Conservation (phyloP, 73 alveolate species). For the Blepharisma japonicum region DNA sequence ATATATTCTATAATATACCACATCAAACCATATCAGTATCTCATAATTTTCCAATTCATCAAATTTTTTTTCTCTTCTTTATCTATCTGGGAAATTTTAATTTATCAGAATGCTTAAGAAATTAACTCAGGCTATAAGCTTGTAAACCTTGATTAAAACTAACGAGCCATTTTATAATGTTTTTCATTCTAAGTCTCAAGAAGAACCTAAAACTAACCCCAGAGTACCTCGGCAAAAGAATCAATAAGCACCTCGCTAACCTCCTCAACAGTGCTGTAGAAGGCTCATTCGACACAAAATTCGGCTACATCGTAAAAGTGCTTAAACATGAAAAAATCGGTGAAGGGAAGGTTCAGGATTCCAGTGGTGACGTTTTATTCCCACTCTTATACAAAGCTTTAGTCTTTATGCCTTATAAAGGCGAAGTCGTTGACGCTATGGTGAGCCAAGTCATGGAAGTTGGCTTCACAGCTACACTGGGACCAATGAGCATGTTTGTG, state of each 20-base stretch:
- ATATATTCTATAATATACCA: too few relatives aligned
- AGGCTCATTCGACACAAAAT: slow-evolving; percentile 22
- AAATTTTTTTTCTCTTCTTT: too few relatives aligned
- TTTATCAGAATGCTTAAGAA: too few relatives aligned
- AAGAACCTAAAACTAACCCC: slow-evolving; percentile 29
- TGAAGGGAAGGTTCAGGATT: slow-evolving; percentile 77
- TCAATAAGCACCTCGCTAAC: background rate
- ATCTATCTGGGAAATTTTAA: too few relatives aligned
- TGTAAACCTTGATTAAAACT: too few relatives aligned
- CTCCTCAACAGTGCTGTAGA: slow-evolving; percentile 21
- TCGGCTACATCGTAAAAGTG: slow-evolving; percentile 65
- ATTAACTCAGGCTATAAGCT: too few relatives aligned
- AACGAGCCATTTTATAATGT: background rate
- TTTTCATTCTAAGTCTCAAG: slow-evolving; percentile 17
- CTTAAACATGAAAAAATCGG: slow-evolving; percentile 47
- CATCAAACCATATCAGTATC: too few relatives aligned
- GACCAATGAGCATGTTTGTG: slow-evolving; percentile 74
- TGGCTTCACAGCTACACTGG: slow-evolving; percentile 69
- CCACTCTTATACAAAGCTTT: slow-evolving; percentile 63
- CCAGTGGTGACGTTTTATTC: slow-evolving; percentile 77
- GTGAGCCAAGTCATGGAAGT: slow-evolving; percentile 46
- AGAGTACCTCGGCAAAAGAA: slow-evolving; percentile 30
- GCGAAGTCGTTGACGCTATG: slow-evolving; percentile 79
- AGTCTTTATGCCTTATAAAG: slow-evolving; percentile 68
- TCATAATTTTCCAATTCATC: too few relatives aligned